Conservation (phyloP, 2,329 filamentous ascomycete genomes). For the Orbilia quercus region DNA sequence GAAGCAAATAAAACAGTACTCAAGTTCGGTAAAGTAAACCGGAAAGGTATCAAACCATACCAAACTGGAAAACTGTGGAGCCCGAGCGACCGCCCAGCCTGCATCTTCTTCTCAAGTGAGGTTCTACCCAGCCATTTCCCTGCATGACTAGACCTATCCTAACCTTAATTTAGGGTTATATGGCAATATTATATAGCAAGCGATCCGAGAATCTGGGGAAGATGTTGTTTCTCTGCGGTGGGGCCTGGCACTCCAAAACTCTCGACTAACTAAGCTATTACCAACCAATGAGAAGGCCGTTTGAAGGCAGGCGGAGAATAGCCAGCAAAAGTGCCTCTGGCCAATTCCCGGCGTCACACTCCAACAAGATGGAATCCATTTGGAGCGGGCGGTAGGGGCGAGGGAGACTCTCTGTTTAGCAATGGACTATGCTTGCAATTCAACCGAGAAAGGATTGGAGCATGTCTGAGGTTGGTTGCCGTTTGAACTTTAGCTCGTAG, state of each 20-base stretch:
- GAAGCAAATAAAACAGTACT: constrained; percentile 26
- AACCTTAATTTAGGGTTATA: constrained; percentile 34
- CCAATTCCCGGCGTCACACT: constrained; percentile 26
- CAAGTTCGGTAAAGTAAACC: constrained; percentile 25
- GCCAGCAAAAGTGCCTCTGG: constrained; percentile 45
- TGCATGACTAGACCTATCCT: constrained; percentile 23
- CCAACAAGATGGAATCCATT: neutral
- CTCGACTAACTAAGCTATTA: constrained; percentile 38
- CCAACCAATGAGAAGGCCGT: constrained; percentile 29
- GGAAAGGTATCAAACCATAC: constrained; percentile 9
- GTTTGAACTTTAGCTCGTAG: constrained; percentile 35
- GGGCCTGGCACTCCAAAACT: neutral
- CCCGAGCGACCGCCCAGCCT: neutral
- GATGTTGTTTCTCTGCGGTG: constrained; percentile 5
- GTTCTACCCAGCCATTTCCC: neutral
- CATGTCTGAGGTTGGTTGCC: constrained; percentile 28
- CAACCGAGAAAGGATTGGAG: constrained; percentile 34
- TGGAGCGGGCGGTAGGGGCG: constrained; percentile 9
- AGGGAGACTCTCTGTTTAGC: constrained; percentile 2
- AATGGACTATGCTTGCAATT: constrained; percentile 32
- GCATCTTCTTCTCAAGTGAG: neutral
- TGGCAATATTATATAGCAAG: constrained; percentile 12
- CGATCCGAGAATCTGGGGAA: constrained; percentile 54
- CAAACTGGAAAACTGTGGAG: constrained; percentile 4
- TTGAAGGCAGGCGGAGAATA: constrained; percentile 25